Evolutionary conservation across 495 filamentous ascomycete genomes (phyloP).

Genomic region (Xylona heveae): DNA sequence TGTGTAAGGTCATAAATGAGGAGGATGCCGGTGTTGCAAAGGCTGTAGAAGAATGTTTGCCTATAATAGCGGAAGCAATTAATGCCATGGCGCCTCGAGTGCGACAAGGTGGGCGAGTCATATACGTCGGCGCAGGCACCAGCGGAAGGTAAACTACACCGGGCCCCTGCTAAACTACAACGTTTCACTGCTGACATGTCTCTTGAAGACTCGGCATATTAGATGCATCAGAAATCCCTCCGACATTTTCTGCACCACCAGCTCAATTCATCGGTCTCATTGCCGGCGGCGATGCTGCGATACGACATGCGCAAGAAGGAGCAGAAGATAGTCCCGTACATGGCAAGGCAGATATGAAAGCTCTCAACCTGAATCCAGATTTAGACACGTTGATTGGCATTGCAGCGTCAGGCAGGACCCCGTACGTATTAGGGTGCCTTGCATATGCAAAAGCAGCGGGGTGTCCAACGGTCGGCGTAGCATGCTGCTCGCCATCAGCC

Average conservation of each 20-base stretch:
- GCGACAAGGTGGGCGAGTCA: conserved; percentile 16
- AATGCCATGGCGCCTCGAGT: conserved; percentile 15
- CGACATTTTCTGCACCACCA: conserved; percentile 18
- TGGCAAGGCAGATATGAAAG: conserved; percentile 11
- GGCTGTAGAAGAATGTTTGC: conserved; percentile 14
- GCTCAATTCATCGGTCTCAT: conserved; percentile 18
- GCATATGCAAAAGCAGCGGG: conserved; percentile 15
- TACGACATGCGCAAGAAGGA: conserved; percentile 19
- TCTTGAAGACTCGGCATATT: conserved; percentile 17
- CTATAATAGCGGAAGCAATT: conserved; percentile 15
- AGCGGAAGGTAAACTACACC: conserved; percentile 22
- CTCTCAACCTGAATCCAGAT: conserved; percentile 12
- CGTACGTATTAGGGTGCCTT: conserved; percentile 19
- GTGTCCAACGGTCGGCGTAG: conserved; percentile 17
- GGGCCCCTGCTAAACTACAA: too few species aligned
- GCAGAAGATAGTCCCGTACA: conserved; percentile 16
- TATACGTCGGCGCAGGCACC: conserved; percentile 21
- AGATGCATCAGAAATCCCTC: conserved; percentile 20
- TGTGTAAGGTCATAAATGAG: conserved; percentile 17
- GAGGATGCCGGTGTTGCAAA: conserved; percentile 16
- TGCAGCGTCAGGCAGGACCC: conserved; percentile 21
- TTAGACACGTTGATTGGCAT: conserved; percentile 19
- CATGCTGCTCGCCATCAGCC: conserved; percentile 15
- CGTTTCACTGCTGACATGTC: background rate
- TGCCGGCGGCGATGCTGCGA: conserved; percentile 19